Percentiles rank a stretch among this genome's conserved stretches.
Conservation (phyloP, 306 rosid species). For the Pueraria montana region DNA sequence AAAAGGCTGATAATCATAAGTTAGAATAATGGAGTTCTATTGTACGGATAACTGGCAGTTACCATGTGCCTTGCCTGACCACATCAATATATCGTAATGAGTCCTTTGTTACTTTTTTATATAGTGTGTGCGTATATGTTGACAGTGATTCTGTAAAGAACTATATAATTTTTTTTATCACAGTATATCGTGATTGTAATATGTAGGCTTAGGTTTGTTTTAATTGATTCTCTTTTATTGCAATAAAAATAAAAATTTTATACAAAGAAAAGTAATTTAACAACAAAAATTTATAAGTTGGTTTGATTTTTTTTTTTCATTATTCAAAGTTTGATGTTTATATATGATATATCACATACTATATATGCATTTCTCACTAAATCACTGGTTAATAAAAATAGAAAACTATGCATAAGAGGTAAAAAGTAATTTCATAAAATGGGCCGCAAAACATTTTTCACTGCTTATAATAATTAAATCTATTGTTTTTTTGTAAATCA, state of each 20-base stretch:
- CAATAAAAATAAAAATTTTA: background rate
- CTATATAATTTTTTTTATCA: background rate
- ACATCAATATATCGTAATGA: background rate
- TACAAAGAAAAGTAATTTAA: background rate
- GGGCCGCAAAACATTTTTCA: background rate
- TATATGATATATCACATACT: background rate
- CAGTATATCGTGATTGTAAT: background rate
- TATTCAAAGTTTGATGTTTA: background rate
- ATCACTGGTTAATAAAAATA: background rate
- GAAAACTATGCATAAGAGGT: background rate
- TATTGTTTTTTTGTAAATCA: background rate
- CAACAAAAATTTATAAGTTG: background rate
- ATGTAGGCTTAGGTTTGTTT: background rate
- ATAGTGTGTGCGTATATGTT: background rate
- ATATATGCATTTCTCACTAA: background rate
- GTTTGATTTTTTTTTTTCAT: background rate
- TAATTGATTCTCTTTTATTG: background rate
- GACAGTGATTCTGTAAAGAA: background rate
- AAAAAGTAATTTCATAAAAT: background rate
- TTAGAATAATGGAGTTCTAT: slow-evolving; percentile 3
- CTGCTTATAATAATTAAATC: background rate
- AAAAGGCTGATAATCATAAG: background rate
- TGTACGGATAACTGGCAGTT: slow-evolving; percentile 14
- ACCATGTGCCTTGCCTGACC: slow-evolving; percentile 22
- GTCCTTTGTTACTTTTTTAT: slow-evolving; percentile 2